Evolutionary conservation across 352 stramenopile species (phyloP), one percentile per base, ranked within the genome.

Genomic region (Pythium volutum): DNA sequence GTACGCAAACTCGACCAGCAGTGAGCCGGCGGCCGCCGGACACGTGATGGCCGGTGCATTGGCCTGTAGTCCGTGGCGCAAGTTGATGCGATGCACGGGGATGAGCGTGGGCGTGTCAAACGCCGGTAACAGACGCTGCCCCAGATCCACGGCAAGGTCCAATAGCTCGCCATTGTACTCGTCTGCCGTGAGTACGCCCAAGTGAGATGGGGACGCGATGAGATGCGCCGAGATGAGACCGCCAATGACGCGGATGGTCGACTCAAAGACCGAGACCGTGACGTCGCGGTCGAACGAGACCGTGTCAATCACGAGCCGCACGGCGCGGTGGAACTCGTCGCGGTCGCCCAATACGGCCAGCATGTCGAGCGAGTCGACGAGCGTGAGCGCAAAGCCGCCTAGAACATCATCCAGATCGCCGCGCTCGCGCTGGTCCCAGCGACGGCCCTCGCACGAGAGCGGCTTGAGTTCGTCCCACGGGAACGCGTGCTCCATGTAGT

Each of bases 1-100:
- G 34, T 99, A 84, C 16, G 92, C 85, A 56, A 99, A 97, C 78
- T 99, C 97, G 16, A 99, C 78, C 1, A 98, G 75, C n/a, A 99
- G 73, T 27, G 96, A 98, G 2, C 97, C 97, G 5, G 92, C 96
- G 6, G 95, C 97, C 5, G 97, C 97, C 3, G 98, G 88, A 67
- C 92, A 98, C 18, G 97, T 97, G 49, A 98, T 73, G 26, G 78
- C 79, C 8, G 96, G 97, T 48, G 97, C 91, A 49, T 70, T 68
- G 10, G 73, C 70, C 1, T 73, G 56, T 20, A 91, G 63, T 0
- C 85, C 85, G 54, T 67, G 69, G 25, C 66, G 55, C 23, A 99
- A 70, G 68, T 99, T 99, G n/a, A 99, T 83, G 8, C 93, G 97
- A 36, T 98, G 95, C 57, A 97, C 97, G 1, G 97, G 97, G 45